Conservation (phyloP, 2,329 filamentous ascomycete species). For the Claviceps purpurea region DNA sequence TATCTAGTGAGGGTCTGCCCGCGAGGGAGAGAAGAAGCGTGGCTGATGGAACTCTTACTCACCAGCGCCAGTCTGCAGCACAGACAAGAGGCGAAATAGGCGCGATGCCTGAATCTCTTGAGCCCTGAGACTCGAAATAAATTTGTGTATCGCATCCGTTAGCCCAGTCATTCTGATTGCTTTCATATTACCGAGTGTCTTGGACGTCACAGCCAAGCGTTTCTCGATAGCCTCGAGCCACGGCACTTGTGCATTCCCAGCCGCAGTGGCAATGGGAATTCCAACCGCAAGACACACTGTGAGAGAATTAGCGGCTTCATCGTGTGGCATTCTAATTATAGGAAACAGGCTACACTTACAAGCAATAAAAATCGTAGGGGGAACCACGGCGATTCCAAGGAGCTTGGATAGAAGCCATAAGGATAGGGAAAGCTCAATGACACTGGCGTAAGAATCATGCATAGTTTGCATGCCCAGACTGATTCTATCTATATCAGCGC, state of each 20-base stretch:
- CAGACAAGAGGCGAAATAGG: slow-evolving; percentile 11
- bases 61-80: slow-evolving; percentile 4
- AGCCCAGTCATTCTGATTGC: slow-evolving; percentile 29
- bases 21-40: background rate
- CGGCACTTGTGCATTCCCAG: slow-evolving; percentile 11
- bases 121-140: slow-evolving; percentile 21
- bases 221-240: slow-evolving; percentile 16
- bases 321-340: background rate
- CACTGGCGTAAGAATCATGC: slow-evolving; percentile 21
- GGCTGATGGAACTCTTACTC: background rate
- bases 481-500: slow-evolving; percentile 27
- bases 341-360: slow-evolving; percentile 3
- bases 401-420: slow-evolving; percentile 20
- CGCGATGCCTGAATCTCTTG: slow-evolving; percentile 21
- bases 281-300: slow-evolving; percentile 8
- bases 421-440: slow-evolving; percentile 21
- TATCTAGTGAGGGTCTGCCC: background rate
- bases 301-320: background rate
- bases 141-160: slow-evolving; percentile 17
- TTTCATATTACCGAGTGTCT: slow-evolving; percentile 20
- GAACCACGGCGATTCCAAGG: slow-evolving; percentile 11
- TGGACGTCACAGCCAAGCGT: slow-evolving; percentile 13
- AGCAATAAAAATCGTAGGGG: slow-evolving; percentile 11
- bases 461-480: slow-evolving; percentile 13
- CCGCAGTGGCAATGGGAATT: slow-evolving; percentile 11